Conservation (phyloP, 768 basidiomycete species). For the Multifurca ochricompacta region DNA sequence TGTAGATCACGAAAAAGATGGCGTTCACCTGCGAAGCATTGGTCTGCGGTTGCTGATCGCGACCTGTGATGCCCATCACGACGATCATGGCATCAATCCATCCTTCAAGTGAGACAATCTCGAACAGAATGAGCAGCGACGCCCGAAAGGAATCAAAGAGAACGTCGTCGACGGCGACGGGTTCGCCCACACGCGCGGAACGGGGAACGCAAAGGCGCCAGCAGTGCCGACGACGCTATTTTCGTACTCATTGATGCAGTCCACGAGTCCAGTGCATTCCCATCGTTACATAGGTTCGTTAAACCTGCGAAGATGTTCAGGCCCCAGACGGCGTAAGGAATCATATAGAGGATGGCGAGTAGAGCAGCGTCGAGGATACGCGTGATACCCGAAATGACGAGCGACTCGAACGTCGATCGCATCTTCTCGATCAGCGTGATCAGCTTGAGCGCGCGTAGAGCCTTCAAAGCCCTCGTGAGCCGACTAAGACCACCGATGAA, state of each 20-base stretch:
- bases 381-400: constrained; percentile 78
- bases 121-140: constrained; percentile 86
- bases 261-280: constrained; percentile 40
- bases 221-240: constrained; percentile 48
- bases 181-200: constrained; percentile 85
- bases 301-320: constrained; percentile 85
- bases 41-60: constrained; percentile 56
- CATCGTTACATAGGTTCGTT: constrained; percentile 82
- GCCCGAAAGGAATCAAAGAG: constrained; percentile 84
- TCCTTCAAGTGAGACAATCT: constrained; percentile 92
- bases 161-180: constrained; percentile 78
- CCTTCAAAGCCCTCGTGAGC: constrained; percentile 80
- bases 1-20: constrained; percentile 87
- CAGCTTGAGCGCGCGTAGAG: constrained; percentile 77
- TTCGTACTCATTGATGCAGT: constrained; percentile 71
- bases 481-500: constrained; percentile 74
- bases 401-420: constrained; percentile 76
- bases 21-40: constrained; percentile 78
- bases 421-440: constrained; percentile 86
- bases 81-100: constrained; percentile 92
- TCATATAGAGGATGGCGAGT: constrained; percentile 85
- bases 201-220: constrained; percentile 55
- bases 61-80: constrained; percentile 69
- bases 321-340: constrained; percentile 91
- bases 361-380: constrained; percentile 87